Evolutionary conservation across 345 rosid genomes (phyloP).

Genomic region (Linum usitatissimum): DNA sequence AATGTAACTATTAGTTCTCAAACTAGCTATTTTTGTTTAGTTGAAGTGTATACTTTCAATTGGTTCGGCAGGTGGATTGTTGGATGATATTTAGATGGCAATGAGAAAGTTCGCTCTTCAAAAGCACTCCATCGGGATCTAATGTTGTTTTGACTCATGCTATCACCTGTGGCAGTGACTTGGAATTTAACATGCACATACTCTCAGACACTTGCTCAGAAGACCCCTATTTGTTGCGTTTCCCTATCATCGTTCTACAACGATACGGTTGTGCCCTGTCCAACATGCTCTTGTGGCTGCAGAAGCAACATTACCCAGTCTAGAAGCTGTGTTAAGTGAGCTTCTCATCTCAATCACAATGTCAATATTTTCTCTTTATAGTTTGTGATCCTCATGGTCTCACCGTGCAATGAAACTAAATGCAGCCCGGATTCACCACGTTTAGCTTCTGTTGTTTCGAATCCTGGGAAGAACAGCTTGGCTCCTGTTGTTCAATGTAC

Average conservation of each 20-base stretch:
- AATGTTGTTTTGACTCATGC: not conserved
- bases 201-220: slow-evolving; percentile 70
- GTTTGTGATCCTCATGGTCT: not conserved
- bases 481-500: slow-evolving; percentile 65
- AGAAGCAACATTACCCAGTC: slow-evolving; percentile 34
- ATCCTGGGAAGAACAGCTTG: slow-evolving; percentile 28
- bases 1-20: not conserved
- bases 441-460: slow-evolving; percentile 52
- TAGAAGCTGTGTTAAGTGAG: slow-evolving; percentile 71
- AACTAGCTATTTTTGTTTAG: not conserved
- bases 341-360: slow-evolving; percentile 8
- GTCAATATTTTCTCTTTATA: not conserved
- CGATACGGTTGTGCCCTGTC: slow-evolving; percentile 59
- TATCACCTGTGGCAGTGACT: slow-evolving; percentile 48
- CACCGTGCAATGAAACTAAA: not conserved
- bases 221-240: slow-evolving; percentile 77
- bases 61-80: not conserved
- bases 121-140: too few species aligned
- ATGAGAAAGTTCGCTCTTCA: too few species aligned
- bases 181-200: slow-evolving; percentile 88
- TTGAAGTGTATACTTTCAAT: not conserved
- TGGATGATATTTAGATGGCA: not conserved
- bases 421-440: slow-evolving; percentile 50
- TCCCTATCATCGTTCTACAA: slow-evolving; percentile 86
- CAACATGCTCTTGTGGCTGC: slow-evolving; percentile 82